Evolutionary conservation across 768 basidiomycete genomes (phyloP), one percentile per base, ranked within the genome.

Genomic region (Rhodotorula taiwanensis): DNA sequence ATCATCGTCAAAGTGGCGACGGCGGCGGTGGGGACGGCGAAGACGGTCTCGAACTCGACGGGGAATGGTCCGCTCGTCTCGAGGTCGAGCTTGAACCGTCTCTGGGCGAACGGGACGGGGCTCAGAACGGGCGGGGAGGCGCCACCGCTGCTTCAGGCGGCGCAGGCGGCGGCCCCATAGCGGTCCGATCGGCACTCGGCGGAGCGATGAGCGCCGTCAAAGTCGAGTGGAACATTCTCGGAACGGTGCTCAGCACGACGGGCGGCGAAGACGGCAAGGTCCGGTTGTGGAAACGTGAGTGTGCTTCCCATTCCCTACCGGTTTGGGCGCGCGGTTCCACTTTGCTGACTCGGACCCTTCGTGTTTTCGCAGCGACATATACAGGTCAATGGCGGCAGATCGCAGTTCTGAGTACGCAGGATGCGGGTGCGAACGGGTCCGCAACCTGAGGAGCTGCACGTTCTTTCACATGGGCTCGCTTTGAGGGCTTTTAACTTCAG

Each of bases 211-310:
- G 85, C 6, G 82, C 93, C 15, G 86, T 86, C 4, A 81, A 86
- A 70, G 92, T 99, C 1, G 92, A 93, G 74, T 97, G 94, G 90
- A 94, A 94, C 74, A 84, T 92, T 18, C 62, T 57, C 23, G 89
- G 89, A 25, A 91, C 90, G 8, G 80, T 91, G 11, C 79, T 94
- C 14, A 86, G 87, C 3, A 88, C 86, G 2, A 83, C 92, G 71
- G 85, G 92, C 68, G 84, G 73, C 33, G 77, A 78, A 48, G 77
- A 77, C 48, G 77, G 76, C 20, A 70, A 74, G 39, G 73, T 77
- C 4, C 85, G 87, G 7, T 79, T 85, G 67, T 60, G 88, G 86
- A 61, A 89, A 80, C 70, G 87, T 93, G 20, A 89, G 90, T 44
- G 11, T 15, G 8, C 11, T 25, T 18, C 41, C n/a, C 28, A 8